These are phyloP conservation scores for Irpex sp. DNA, from an alignment of 1,284 basidiomycete genomes.

Conservation along the genomic window DNA sequence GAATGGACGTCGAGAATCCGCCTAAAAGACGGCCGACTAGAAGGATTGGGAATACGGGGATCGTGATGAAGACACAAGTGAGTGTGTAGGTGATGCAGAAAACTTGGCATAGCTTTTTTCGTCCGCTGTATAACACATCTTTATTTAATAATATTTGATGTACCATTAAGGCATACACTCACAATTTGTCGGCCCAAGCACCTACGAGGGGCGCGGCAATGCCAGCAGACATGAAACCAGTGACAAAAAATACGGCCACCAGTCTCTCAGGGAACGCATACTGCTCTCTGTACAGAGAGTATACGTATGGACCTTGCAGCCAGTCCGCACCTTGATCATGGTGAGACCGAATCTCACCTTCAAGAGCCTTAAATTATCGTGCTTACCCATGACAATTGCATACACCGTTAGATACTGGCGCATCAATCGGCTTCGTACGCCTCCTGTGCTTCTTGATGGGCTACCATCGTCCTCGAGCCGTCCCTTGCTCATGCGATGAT, in stretches of 20 bases:
- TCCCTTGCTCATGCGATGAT: slow-evolving; percentile 38
- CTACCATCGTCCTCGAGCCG: slow-evolving; percentile 22
- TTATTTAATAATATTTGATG: too few species aligned
- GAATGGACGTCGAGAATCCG: slow-evolving; percentile 69
- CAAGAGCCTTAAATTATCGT: neutral
- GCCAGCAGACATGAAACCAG: slow-evolving; percentile 68
- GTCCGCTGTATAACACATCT: slow-evolving; percentile 40
- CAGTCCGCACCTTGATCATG: slow-evolving; percentile 59
- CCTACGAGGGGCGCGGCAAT: slow-evolving; percentile 66
- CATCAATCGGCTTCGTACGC: slow-evolving; percentile 37
- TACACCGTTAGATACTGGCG: slow-evolving; percentile 64
- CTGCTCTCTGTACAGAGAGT: slow-evolving; percentile 68
- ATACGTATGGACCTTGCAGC: slow-evolving; percentile 77
- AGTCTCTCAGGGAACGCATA: slow-evolving; percentile 59
- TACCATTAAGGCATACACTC: slow-evolving; percentile 18
- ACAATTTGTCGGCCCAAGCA: slow-evolving; percentile 75
- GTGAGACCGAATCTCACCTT: slow-evolving; percentile 2
- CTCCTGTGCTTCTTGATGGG: slow-evolving; percentile 13
- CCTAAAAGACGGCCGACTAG: slow-evolving; percentile 60
- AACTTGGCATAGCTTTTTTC: slow-evolving; percentile 59
- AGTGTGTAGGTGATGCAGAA: slow-evolving; percentile 65
- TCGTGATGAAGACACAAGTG: slow-evolving; percentile 54
- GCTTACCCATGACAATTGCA: slow-evolving; percentile 68
- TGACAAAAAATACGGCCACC: slow-evolving; percentile 69
- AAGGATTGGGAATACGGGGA: slow-evolving; percentile 55